These are phyloP conservation scores for Eutrema salsugineum DNA, from an alignment of 441 rosid genomes.

Conservation along the genomic window DNA sequence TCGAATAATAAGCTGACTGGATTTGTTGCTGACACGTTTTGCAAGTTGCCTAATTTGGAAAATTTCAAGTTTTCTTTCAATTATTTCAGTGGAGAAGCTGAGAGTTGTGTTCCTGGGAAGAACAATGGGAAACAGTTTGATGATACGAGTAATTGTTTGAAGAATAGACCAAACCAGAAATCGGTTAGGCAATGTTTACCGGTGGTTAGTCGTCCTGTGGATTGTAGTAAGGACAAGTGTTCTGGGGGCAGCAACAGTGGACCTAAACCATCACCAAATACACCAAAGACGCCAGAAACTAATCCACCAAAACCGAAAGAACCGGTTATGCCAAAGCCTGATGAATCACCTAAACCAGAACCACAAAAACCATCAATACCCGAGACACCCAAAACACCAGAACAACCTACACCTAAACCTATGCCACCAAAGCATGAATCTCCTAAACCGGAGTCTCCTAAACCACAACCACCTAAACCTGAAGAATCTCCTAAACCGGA, in stretches of 20 bases:
- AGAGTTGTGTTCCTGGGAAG: conserved; percentile 31
- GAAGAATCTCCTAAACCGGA: conserved; percentile 14
- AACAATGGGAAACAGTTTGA: conserved; percentile 32
- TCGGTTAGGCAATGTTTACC: conserved; percentile 27
- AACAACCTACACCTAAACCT: conserved; percentile 8
- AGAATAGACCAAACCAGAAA: conserved; percentile 39
- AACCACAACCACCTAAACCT: not conserved
- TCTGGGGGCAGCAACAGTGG: conserved; percentile 22
- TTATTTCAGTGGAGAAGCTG: conserved; percentile 47
- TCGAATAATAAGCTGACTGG: conserved; percentile 41
- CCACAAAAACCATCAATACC: conserved; percentile 15
- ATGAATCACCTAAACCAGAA: conserved; percentile 10
- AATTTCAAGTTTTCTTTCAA: conserved; percentile 41
- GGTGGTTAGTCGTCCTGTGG: conserved; percentile 43
- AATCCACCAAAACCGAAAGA: conserved; percentile 1
- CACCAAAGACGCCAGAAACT: conserved; percentile 7
- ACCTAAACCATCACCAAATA: conserved; percentile 7
- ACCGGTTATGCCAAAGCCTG: conserved; percentile 3
- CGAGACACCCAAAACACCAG: conserved; percentile 8
- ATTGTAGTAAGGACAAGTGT: conserved; percentile 47
- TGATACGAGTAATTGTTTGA: conserved; percentile 41
- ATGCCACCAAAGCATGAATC: conserved; percentile 20
- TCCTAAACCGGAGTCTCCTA: conserved; percentile 19
- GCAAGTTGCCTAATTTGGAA: conserved; percentile 37
- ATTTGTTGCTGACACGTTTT: conserved; percentile 31